A percentile compares a stretch with the other conserved stretches of the same genome.
phyloP scores from a whole-genome alignment of 202 grass and related monocot genomes.

The Carex arenaria region DNA sequence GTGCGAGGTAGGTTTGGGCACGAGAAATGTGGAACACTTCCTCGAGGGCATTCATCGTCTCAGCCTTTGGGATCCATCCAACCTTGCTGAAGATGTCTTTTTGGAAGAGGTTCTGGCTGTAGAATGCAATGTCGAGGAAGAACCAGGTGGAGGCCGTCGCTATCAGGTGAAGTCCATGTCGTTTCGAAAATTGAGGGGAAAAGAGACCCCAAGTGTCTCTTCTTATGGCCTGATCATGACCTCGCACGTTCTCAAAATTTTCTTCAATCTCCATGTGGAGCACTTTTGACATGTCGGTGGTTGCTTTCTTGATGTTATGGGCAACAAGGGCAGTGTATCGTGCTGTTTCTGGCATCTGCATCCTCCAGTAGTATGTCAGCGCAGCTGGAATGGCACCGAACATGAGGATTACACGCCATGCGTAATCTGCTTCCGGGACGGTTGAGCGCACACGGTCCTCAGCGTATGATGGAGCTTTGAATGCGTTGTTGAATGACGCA shows the following conservation, averaged over 20 bases:
- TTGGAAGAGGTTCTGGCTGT: slow-evolving; percentile 88
- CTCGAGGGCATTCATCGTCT: slow-evolving; percentile 56
- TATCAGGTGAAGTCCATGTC: slow-evolving; percentile 65
- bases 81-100: slow-evolving; percentile 67
- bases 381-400: slow-evolving; percentile 21
- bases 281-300: slow-evolving; percentile 24
- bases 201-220: slow-evolving; percentile 49
- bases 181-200: slow-evolving; percentile 47
- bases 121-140: slow-evolving; percentile 75
- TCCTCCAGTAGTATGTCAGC: slow-evolving; percentile 27
- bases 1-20: slow-evolving; percentile 59
- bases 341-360: slow-evolving; percentile 32
- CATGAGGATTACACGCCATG: slow-evolving; percentile 29
- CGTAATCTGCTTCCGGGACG: slow-evolving; percentile 18
- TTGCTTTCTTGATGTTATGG: slow-evolving; percentile 15
- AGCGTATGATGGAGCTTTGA: slow-evolving; percentile 4
- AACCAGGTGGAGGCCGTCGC: slow-evolving; percentile 61
- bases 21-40: slow-evolving; percentile 55
- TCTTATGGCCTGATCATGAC: not conserved
- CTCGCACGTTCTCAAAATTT: not conserved
- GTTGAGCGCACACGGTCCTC: not conserved
- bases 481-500: not conserved
- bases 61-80: slow-evolving; percentile 57
- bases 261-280: slow-evolving; percentile 21
- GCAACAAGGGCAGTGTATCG: slow-evolving; percentile 27